These are phyloP conservation scores for Malus orientalis DNA, from an alignment of 306 rosid species.

Conservation along the genomic window DNA sequence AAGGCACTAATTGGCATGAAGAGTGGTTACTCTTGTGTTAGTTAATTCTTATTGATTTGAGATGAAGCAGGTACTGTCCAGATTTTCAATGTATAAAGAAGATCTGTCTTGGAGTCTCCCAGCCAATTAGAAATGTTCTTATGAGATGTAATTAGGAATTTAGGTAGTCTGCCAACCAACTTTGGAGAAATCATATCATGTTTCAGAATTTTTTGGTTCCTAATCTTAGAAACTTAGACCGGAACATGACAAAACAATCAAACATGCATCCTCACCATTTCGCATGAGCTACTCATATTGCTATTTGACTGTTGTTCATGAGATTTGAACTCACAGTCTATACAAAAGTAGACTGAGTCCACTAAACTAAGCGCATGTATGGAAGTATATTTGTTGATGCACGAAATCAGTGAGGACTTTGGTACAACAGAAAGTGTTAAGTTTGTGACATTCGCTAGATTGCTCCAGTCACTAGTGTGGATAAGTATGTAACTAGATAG, in stretches of 20 bases:
- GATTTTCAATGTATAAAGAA: background rate
- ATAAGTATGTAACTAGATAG: too few species aligned
- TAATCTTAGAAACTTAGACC: background rate
- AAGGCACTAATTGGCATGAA: conserved; percentile 18
- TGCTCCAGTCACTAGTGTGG: too few species aligned
- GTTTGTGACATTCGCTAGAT: too few species aligned
- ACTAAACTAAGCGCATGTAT: background rate
- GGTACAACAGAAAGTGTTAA: too few species aligned
- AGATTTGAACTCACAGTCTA: background rate
- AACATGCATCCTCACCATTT: too few species aligned
- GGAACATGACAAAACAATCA: background rate
- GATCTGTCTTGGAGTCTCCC: background rate
- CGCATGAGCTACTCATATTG: background rate
- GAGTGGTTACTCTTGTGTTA: background rate
- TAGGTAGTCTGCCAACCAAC: conserved; percentile 47
- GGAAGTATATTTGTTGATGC: too few species aligned
- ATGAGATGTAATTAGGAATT: conserved; percentile 11
- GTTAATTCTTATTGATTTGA: background rate
- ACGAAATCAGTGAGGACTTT: too few species aligned
- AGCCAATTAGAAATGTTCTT: conserved; percentile 1
- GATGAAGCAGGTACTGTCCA: conserved; percentile 35
- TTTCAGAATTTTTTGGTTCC: background rate
- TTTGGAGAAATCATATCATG: background rate
- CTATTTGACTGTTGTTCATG: too few species aligned
- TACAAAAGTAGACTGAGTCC: background rate